Conservation (phyloP, 371 early-diverging fungal species). For the Haplosporangium sp. region DNA sequence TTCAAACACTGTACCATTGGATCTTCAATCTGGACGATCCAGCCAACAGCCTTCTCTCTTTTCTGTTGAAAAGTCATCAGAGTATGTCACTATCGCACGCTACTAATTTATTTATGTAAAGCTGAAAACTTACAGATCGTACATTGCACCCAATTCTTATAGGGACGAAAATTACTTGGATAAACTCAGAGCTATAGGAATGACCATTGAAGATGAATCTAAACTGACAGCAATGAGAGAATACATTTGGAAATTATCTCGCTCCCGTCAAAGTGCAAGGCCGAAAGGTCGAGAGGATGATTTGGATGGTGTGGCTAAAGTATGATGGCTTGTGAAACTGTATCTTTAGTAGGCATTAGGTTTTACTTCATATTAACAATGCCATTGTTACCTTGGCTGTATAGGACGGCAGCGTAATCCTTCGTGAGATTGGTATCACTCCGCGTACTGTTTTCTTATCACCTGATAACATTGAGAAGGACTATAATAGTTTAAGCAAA, state of each 20-base stretch:
- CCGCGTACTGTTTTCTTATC: conserved; percentile 82
- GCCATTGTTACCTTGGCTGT: background rate
- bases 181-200: conserved; percentile 75
- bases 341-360: too few relatives aligned
- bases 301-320: conserved; percentile 36
- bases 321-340: conserved; percentile 11
- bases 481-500: conserved; percentile 25
- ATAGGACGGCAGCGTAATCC: conserved; percentile 62
- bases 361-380: background rate
- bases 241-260: conserved; percentile 80
- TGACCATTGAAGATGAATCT: conserved; percentile 83
- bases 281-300: conserved; percentile 45
- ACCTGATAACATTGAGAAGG: conserved; percentile 56
- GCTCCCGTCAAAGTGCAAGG: conserved; percentile 61
- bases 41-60: conserved; percentile 38
- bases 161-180: conserved; percentile 70
- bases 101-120: background rate
- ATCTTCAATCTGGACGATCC: conserved; percentile 37
- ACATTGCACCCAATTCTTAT: background rate
- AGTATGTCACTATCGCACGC: conserved; percentile 57
- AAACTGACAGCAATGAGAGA: conserved; percentile 81
- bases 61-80: conserved; percentile 60
- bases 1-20: conserved; percentile 27
- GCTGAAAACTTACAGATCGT: background rate
- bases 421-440: conserved; percentile 74